These are phyloP conservation scores for Talaromyces stipitatus DNA, from an alignment of 495 filamentous ascomycete genomes.

Conservation along the genomic window DNA sequence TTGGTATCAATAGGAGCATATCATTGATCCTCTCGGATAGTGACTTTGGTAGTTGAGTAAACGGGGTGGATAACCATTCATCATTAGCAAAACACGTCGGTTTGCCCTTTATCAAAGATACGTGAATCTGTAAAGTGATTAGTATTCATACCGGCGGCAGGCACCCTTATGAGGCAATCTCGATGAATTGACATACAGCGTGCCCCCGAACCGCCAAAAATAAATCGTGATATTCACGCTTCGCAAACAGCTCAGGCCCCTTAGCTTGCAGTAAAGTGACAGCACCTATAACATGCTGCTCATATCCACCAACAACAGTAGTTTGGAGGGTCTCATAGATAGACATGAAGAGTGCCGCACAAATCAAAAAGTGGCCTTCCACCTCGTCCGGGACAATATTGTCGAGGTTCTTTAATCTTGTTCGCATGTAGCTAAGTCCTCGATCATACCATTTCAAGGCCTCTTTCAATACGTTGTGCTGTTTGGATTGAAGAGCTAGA, in stretches of 20 bases:
- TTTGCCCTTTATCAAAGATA: neutral
- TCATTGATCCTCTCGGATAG: neutral
- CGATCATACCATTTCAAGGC: constrained; percentile 3
- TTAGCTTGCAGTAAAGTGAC: neutral
- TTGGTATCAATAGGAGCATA: neutral
- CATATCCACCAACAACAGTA: neutral
- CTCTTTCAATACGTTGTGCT: constrained; percentile 2
- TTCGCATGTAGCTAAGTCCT: neutral
- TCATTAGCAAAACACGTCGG: neutral
- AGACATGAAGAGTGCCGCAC: constrained; percentile 1
- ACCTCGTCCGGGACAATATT: neutral
- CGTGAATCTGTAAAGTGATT: neutral
- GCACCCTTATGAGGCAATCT: too few relatives aligned
- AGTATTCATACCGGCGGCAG: neutral
- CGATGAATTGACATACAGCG: neutral
- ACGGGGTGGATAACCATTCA: neutral
- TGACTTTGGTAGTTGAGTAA: neutral
- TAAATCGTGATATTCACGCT: neutral
- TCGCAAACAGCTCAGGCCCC: neutral
- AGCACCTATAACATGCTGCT: constrained; percentile 1
- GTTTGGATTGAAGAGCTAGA: neutral
- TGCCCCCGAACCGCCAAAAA: neutral
- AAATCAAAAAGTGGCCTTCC: neutral
- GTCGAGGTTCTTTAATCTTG: neutral
- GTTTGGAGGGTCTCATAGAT: neutral